Evolutionary conservation across 2,329 filamentous ascomycete species (phyloP).

Genomic region (Botrytis tulipae): DNA sequence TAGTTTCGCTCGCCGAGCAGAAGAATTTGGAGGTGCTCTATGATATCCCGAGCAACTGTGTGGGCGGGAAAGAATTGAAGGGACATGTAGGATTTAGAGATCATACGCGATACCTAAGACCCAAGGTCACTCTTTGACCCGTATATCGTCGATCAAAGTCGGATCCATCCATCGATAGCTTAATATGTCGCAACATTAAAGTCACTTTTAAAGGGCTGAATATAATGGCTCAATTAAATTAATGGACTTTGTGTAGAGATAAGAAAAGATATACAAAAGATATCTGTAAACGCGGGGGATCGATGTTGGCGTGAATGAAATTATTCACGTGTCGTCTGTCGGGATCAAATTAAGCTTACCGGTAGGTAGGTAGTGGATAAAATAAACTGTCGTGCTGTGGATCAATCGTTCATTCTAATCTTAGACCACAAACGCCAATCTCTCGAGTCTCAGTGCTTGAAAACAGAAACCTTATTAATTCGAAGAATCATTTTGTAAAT

Average conservation of each 20-base stretch:
- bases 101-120: neutral
- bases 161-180: neutral
- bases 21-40: neutral
- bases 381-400: neutral
- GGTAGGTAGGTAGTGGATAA: neutral
- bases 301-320: neutral
- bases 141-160: neutral
- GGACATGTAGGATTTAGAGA: neutral
- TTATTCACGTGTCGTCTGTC: neutral
- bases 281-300: neutral
- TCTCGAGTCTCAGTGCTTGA: neutral
- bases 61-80: neutral
- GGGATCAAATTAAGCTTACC: neutral
- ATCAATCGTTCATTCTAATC: neutral
- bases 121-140: neutral
- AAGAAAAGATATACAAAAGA: neutral
- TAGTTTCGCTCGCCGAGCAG: neutral
- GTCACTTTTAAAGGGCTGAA: neutral
- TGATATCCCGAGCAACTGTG: neutral
- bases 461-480: conserved; percentile 12
- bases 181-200: neutral
- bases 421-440: neutral
- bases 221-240: neutral
- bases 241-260: neutral
- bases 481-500: conserved; percentile 2